Conservation (phyloP, 805 yeast species). For the Teunomyces aglyptinius region DNA sequence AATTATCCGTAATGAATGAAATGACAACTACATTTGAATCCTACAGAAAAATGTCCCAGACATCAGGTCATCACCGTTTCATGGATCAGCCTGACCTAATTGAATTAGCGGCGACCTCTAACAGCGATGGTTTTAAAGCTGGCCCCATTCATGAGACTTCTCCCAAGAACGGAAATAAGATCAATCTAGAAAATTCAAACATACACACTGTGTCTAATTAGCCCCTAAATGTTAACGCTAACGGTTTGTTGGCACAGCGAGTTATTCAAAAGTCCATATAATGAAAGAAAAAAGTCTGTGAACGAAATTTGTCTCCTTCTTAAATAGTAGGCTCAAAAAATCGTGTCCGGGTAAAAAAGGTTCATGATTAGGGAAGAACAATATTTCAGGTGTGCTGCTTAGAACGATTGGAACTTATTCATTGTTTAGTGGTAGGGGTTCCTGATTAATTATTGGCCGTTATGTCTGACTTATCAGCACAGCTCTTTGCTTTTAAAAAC, state of each 20-base stretch:
- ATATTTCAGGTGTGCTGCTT: not conserved
- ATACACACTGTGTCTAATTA: slow-evolving; percentile 15
- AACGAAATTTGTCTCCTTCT: not conserved
- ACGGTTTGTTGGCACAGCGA: slow-evolving; percentile 10
- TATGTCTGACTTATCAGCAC: slow-evolving; percentile 41
- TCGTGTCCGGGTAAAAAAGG: slow-evolving; percentile 3
- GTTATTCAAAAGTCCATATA: slow-evolving; percentile 2
- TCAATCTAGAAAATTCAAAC: slow-evolving; percentile 24
- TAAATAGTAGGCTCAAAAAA: not conserved
- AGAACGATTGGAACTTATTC: not conserved
- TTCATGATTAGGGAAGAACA: slow-evolving; percentile 1
- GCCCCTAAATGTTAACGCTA: slow-evolving; percentile 28
- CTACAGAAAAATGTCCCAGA: slow-evolving; percentile 13
- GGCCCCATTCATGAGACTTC: slow-evolving; percentile 28
- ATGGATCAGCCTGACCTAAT: slow-evolving; percentile 28
- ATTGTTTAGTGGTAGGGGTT: not conserved
- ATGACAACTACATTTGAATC: not conserved
- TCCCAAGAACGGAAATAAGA: slow-evolving; percentile 10
- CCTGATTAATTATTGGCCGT: too few species aligned
- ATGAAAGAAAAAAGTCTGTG: not conserved
- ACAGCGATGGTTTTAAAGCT: slow-evolving; percentile 98
- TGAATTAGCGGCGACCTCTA: slow-evolving; percentile 77
- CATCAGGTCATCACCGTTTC: slow-evolving; percentile 23
- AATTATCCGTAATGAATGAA: not conserved
- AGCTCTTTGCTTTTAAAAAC: slow-evolving; percentile 45